phyloP scores from a whole-genome alignment of 208 protist species.

The Balamuthia mandrillaris region DNA sequence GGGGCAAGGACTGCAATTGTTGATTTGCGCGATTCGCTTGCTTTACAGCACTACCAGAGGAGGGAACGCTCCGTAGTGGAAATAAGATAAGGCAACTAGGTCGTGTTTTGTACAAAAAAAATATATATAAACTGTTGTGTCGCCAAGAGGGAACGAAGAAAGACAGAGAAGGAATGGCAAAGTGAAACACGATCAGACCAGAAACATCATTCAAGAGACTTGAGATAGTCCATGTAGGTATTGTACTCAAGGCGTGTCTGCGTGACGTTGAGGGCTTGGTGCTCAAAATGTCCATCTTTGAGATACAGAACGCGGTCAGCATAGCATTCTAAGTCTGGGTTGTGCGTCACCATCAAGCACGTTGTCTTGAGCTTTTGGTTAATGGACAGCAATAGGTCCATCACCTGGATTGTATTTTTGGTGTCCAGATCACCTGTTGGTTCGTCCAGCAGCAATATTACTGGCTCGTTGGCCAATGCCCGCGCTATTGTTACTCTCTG shows the following conservation, averaged over 20 bases:
- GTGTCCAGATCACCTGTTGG: conserved; percentile 94
- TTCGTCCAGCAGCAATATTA: conserved; percentile 92
- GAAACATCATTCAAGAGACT: no score
- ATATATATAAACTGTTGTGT: no score
- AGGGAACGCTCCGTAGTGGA: no score
- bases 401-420: conserved; percentile 90
- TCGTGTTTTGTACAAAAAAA: no score
- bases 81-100: no score
- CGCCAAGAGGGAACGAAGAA: no score
- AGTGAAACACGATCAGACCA: no score
- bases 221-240: conserved; percentile 75
- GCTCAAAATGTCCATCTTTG: conserved; percentile 82
- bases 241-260: conserved; percentile 78
- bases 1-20: no score
- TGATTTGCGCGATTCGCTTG: no score
- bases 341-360: conserved; percentile 94
- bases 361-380: conserved; percentile 88
- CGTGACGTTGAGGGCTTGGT: conserved; percentile 81
- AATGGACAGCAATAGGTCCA: conserved; percentile 93
- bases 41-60: no score
- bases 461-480: conserved; percentile 88
- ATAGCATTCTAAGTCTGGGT: conserved; percentile 95
- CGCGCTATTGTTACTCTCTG: conserved; percentile 87
- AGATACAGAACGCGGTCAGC: conserved; percentile 93
- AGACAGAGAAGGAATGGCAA: no score